Evolutionary conservation across 352 stramenopile genomes (phyloP), one percentile per base, ranked within the genome.

Genomic region (Phytophthora uliginosa): DNA sequence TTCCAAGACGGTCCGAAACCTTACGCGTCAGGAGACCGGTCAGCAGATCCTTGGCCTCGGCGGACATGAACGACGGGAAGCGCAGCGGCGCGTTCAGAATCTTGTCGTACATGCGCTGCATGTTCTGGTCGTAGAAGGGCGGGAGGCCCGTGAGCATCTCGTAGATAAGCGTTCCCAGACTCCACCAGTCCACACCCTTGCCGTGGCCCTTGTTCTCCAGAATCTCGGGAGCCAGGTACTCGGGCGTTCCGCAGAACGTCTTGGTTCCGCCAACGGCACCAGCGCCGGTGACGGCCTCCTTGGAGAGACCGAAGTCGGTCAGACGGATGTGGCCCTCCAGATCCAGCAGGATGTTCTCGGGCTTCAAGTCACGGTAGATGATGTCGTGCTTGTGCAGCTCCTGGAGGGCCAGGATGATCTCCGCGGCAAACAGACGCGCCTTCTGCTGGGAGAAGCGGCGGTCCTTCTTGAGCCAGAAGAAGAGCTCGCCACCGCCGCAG

Each of bases 301-400:
- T 99, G 56, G 87, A 97, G n/a, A 99, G 89, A 64, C 95, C 97
- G 71, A 99, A 99, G 78, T 99, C 95, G 22, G 97, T 98, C 31
- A 99, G 79, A 51, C 94, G 91, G 60, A 99, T 92, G 84, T 99
- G 96, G 51, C 95, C 96, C 61, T 98, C 93, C 28, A 95, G 81
- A 71, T 99, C 97, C 36, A 99, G 81, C 59, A 98, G 81, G 48
- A 99, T 95, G 82, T 99, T 99, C 75, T 99, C 96, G 2, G 97
- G 97, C 84, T 99, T 99, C 45, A 99, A 84, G 76, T 99, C 97
- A 81, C 95, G 88, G 85, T 99, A 99, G 40, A 99, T 97, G 73
- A 99, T 98, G 79, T 99, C 92, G 79, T 97, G 90, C 69, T 89
- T 88, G 88, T 99, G 96, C 57, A 99, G 78, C 67, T 94, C 93